Evolutionary conservation across 2,329 filamentous ascomycete species (phyloP).

Genomic region (Penicillium sp.): DNA sequence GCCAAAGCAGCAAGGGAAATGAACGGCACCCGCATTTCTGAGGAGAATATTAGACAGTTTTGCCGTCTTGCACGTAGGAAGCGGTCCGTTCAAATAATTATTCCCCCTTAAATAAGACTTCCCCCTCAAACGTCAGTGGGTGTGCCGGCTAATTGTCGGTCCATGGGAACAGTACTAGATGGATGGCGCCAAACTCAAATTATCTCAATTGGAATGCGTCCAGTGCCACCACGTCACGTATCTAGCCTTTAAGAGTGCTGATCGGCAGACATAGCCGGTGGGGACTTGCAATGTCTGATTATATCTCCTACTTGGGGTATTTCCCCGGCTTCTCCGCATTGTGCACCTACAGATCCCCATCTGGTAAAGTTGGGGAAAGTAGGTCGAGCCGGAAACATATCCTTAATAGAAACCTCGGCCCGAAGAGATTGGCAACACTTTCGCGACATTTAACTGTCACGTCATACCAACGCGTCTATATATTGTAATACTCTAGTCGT

Average conservation of each 20-base stretch:
- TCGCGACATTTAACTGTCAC: neutral
- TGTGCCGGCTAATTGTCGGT: neutral
- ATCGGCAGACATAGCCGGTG: neutral
- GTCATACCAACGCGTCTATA: neutral
- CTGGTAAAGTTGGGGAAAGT: neutral
- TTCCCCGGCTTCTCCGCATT: constrained; percentile 3
- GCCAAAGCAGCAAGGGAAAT: constrained; percentile 5
- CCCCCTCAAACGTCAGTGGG: neutral
- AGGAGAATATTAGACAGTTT: neutral
- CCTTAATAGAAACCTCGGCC: neutral
- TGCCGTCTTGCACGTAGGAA: neutral
- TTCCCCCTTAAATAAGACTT: neutral
- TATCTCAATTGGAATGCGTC: neutral
- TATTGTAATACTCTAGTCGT: neutral
- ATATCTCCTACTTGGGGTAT: too few species aligned
- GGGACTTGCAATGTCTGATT: constrained; percentile 1
- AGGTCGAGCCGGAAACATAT: neutral
- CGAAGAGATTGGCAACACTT: neutral
- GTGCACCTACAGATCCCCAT: neutral
- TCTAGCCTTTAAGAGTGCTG: neutral
- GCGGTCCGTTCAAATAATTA: neutral
- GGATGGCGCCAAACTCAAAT: constrained; percentile 1
- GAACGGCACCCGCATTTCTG: neutral
- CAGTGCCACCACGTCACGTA: neutral
- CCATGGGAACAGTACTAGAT: neutral